phyloP scores from a whole-genome alignment of 208 protist genomes.

The Wallacemonas rigidus region DNA sequence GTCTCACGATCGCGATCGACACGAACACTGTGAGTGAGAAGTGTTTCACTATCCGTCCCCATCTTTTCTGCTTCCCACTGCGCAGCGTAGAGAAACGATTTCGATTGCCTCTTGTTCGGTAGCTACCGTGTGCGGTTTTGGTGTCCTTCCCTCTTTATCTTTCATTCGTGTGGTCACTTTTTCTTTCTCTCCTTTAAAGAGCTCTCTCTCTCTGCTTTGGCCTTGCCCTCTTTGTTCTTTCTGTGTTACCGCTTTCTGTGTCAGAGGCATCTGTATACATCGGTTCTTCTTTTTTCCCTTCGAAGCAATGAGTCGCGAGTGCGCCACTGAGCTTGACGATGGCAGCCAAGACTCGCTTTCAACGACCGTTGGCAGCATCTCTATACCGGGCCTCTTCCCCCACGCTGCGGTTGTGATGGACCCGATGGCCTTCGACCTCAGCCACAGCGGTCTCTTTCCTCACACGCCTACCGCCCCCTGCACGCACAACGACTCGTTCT shows the following conservation, averaged over 20 bases:
- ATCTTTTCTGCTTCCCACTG: too few species aligned
- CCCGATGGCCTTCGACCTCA: background rate
- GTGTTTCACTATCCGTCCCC: too few species aligned
- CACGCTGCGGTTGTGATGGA: background rate
- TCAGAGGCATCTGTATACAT: too few species aligned
- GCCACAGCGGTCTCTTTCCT: background rate
- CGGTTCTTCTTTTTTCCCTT: background rate
- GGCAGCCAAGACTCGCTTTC: constrained; percentile 5
- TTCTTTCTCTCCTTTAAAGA: too few species aligned
- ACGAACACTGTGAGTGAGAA: too few species aligned
- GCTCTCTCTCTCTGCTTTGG: too few species aligned
- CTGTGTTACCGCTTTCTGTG: background rate
- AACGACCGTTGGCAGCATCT: background rate
- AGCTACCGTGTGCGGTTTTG: too few species aligned
- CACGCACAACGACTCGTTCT: constrained; percentile 1
- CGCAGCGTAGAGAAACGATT: too few species aligned
- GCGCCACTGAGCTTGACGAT: background rate
- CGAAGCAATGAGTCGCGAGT: background rate
- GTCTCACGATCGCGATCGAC: too few species aligned
- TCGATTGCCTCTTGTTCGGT: too few species aligned
- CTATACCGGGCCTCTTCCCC: background rate
- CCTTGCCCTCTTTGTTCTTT: background rate
- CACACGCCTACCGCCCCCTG: background rate
- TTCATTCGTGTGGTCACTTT: too few species aligned
- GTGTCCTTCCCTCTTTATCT: too few species aligned